Evolutionary conservation across 805 yeast species (phyloP).

Genomic region (Candida pseudofarinosa): DNA sequence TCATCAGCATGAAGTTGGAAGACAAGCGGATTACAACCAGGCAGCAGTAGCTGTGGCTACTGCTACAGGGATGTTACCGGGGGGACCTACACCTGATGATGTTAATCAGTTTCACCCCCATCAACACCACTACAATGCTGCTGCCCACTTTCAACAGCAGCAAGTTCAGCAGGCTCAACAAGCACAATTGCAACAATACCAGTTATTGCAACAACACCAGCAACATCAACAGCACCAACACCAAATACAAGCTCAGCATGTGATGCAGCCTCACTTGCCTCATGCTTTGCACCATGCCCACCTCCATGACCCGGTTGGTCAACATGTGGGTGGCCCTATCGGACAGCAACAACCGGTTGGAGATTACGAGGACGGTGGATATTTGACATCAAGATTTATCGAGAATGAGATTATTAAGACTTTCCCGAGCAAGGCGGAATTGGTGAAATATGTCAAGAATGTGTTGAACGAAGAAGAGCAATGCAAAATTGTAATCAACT

Average conservation of each 20-base stretch:
- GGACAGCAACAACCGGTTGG: constrained; percentile 8
- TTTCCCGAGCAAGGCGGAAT: constrained; percentile 22
- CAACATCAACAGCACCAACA: constrained; percentile 12
- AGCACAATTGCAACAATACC: constrained; percentile 8
- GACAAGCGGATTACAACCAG: constrained; percentile 12
- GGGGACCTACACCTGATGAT: constrained; percentile 9
- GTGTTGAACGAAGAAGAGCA: constrained; percentile 33
- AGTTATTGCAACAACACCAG: constrained; percentile 9
- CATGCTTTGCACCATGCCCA: constrained; percentile 15
- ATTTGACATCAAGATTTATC: constrained; percentile 20
- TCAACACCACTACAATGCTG: constrained; percentile 17
- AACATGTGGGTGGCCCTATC: constrained; percentile 5
- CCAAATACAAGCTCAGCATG: constrained; percentile 12
- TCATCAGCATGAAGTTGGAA: constrained; percentile 9
- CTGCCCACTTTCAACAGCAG: constrained; percentile 11
- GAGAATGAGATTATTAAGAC: constrained; percentile 31
- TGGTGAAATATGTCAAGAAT: constrained; percentile 33
- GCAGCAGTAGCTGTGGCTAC: constrained; percentile 16
- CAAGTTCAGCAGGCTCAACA: constrained; percentile 13
- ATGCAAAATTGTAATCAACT: constrained; percentile 44
- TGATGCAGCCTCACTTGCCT: constrained; percentile 5
- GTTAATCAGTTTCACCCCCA: constrained; percentile 11
- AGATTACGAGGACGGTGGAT: constrained; percentile 13
- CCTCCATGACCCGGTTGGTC: constrained; percentile 4
- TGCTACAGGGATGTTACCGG: constrained; percentile 15